Conservation (phyloP, 2,329 filamentous ascomycete genomes). For the Sporothrix euskadiensis region DNA sequence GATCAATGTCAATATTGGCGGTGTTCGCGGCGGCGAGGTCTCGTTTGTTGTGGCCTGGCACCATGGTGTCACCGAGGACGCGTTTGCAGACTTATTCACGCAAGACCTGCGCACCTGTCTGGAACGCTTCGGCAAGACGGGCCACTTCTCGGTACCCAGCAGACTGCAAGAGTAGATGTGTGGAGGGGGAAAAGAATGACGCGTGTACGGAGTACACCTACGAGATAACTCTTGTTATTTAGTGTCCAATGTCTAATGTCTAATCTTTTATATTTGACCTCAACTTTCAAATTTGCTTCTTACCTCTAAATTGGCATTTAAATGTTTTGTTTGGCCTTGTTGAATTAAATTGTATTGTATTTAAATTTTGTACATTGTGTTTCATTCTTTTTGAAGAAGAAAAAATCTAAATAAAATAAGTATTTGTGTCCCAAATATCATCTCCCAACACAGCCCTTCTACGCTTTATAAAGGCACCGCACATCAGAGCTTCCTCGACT, state of each 20-base stretch:
- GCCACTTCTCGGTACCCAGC: slow-evolving; percentile 26
- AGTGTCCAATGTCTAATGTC: neutral
- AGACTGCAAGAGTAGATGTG: neutral
- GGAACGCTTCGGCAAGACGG: slow-evolving; percentile 25
- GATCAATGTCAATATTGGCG: slow-evolving; percentile 50
- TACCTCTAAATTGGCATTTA: no score
- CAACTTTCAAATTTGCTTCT: neutral
- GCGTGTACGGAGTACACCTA: neutral
- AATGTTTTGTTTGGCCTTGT: no score
- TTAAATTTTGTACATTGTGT: no score
- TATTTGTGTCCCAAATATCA: no score
- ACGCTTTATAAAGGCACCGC: no score
- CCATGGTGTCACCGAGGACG: slow-evolving; percentile 45
- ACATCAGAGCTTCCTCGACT: no score
- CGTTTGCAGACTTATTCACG: slow-evolving; percentile 43
- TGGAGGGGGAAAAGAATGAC: neutral
- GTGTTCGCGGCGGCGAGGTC: slow-evolving; percentile 46
- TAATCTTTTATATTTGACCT: neutral
- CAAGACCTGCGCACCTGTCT: slow-evolving; percentile 42
- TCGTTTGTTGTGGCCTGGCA: slow-evolving; percentile 52
- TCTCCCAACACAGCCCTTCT: no score
- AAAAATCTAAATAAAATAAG: no score
- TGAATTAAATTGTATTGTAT: no score
- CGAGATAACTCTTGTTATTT: no score
- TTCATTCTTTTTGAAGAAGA: no score